Conservation (phyloP, 805 yeast genomes). For the Ogataea neopini region DNA sequence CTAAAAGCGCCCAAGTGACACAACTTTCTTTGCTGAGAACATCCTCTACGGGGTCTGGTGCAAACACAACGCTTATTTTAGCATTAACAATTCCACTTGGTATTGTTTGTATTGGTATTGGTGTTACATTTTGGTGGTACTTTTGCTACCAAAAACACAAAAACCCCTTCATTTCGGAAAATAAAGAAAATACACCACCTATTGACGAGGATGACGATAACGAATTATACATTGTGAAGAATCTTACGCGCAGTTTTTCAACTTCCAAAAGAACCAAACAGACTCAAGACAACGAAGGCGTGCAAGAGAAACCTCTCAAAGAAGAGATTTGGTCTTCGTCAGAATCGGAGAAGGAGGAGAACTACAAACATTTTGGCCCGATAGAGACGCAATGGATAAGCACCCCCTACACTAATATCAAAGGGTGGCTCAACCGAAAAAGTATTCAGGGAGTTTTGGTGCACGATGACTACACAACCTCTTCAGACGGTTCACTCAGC, state of each 20-base stretch:
- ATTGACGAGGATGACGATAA: not conserved
- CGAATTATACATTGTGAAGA: slow-evolving; percentile 3
- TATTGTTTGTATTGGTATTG: slow-evolving; percentile 7
- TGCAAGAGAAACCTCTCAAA: not conserved
- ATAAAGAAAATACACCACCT: not conserved
- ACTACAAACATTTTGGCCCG: slow-evolving; percentile 20
- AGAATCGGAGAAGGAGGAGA: slow-evolving; percentile 1
- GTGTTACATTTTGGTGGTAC: slow-evolving; percentile 11
- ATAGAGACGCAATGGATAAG: slow-evolving; percentile 20
- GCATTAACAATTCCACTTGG: slow-evolving; percentile 19
- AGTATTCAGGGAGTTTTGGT: slow-evolving; percentile 17
- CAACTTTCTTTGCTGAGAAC: not conserved
- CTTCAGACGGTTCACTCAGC: slow-evolving; percentile 13
- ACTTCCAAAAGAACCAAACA: not conserved
- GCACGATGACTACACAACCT: slow-evolving; percentile 1
- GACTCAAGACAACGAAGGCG: not conserved
- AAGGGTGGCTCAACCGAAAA: slow-evolving; percentile 21
- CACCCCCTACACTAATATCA: slow-evolving; percentile 22
- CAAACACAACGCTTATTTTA: slow-evolving; percentile 14
- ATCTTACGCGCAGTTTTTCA: slow-evolving; percentile 1
- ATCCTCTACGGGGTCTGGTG: slow-evolving; percentile 6
- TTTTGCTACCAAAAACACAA: not conserved
- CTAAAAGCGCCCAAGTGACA: not conserved
- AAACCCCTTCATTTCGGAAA: not conserved
- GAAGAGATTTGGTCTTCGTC: not conserved